A percentile compares a stretch with the other conserved stretches of the same genome.
phyloP scores from a whole-genome alignment of 2,329 filamentous ascomycete species.

The Elsinoe arachidis region DNA sequence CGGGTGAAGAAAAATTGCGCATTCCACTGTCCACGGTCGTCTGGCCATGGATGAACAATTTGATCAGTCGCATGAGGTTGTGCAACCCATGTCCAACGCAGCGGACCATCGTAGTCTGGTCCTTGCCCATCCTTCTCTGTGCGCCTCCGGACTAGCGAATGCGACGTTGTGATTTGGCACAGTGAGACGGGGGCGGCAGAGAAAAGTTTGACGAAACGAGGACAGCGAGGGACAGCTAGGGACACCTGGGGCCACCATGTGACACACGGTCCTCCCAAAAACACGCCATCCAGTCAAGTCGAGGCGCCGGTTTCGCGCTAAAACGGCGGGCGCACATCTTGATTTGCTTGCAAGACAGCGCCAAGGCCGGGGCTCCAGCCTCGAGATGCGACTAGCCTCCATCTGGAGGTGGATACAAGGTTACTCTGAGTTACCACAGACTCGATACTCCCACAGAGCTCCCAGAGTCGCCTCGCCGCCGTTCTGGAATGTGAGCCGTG shows the following conservation, averaged over 20 bases:
- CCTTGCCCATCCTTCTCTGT: neutral
- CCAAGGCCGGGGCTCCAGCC: slow-evolving; percentile 12
- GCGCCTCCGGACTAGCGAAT: slow-evolving; percentile 8
- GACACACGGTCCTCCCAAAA: slow-evolving; percentile 12
- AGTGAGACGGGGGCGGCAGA: neutral
- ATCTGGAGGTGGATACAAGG: neutral
- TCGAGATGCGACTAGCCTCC: slow-evolving; percentile 8
- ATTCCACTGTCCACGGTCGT: neutral
- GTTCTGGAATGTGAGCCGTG: slow-evolving; percentile 13
- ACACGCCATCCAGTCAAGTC: slow-evolving; percentile 5
- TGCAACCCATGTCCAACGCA: neutral
- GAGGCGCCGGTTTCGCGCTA: slow-evolving; percentile 6
- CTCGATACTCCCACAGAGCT: neutral
- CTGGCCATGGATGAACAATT: neutral
- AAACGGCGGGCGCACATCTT: neutral
- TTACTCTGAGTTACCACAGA: too few species aligned
- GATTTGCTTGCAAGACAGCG: slow-evolving; percentile 5
- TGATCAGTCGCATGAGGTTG: too few species aligned
- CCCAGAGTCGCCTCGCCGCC: slow-evolving; percentile 13
- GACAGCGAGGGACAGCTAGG: too few species aligned
- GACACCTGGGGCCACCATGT: too few species aligned
- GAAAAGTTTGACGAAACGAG: slow-evolving; percentile 12
- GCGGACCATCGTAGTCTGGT: neutral
- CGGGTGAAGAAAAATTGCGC: slow-evolving; percentile 7
- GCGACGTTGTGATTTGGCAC: slow-evolving; percentile 11